A percentile compares a stretch with the other conserved stretches of the same genome.
phyloP scores from a whole-genome alignment of 2,329 filamentous ascomycete species.

The Fusarium succisae region DNA sequence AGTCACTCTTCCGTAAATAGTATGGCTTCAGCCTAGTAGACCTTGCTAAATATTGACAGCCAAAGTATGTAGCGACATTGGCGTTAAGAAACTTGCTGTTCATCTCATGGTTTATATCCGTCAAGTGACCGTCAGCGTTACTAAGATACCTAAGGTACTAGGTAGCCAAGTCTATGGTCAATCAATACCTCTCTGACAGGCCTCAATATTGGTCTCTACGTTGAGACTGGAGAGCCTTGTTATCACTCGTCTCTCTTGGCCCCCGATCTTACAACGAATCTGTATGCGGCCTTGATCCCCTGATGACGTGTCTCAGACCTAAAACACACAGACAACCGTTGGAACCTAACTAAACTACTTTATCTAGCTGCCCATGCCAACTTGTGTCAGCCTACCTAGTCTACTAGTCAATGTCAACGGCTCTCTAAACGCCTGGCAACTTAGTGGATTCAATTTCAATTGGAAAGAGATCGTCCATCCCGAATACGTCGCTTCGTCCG shows the following conservation, averaged over 20 bases:
- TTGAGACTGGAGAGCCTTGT: neutral
- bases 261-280: neutral
- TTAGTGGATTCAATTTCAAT: neutral
- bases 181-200: neutral
- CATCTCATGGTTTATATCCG: constrained; percentile 9
- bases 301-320: constrained; percentile 32
- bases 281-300: neutral
- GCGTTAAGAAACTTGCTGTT: neutral
- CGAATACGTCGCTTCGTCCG: constrained; percentile 27
- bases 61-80: neutral
- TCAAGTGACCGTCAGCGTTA: neutral
- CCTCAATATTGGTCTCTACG: neutral
- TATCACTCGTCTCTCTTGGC: neutral
- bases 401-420: neutral
- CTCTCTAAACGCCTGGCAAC: constrained; percentile 6
- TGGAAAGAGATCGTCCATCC: neutral
- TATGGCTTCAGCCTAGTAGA: neutral
- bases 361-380: neutral
- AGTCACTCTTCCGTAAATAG: constrained; percentile 7
- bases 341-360: constrained; percentile 12
- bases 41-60: neutral
- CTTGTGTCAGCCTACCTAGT: neutral
- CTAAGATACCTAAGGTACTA: neutral
- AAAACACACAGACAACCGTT: constrained; percentile 25
- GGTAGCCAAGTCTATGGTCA: neutral